phyloP scores from a whole-genome alignment of 768 basidiomycete genomes.

The Clitopilus passeckerianus region DNA sequence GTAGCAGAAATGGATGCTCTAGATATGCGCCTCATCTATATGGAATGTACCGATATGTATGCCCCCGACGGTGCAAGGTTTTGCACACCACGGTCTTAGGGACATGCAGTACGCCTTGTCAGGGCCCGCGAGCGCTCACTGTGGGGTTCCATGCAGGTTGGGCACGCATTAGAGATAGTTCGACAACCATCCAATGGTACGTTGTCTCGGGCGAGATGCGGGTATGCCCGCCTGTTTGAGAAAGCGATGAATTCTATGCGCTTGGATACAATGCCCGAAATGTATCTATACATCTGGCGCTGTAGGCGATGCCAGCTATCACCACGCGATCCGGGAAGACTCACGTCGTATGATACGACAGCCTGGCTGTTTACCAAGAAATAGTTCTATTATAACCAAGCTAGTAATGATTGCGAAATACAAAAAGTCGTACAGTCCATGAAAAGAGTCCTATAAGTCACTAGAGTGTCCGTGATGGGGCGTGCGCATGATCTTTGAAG shows the following conservation, averaged over 20 bases:
- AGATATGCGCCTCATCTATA: neutral
- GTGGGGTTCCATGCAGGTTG: conserved; percentile 25
- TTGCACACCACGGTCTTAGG: neutral
- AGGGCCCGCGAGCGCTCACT: too few relatives aligned
- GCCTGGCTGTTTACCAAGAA: too few relatives aligned
- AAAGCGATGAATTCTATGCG: too few relatives aligned
- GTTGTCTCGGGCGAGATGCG: conserved; percentile 18
- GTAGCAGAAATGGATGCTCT: neutral
- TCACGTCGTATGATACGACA: conserved; percentile 8
- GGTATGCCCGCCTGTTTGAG: conserved; percentile 16
- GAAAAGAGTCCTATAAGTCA: neutral
- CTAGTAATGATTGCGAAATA: neutral
- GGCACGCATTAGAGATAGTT: conserved; percentile 23
- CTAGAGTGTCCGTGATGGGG: neutral
- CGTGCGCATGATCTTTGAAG: neutral
- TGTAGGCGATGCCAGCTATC: conserved; percentile 22
- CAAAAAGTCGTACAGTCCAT: neutral
- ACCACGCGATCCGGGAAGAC: conserved; percentile 13
- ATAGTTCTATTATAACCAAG: neutral
- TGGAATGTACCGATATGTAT: neutral
- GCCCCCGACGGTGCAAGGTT: neutral
- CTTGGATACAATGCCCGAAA: neutral
- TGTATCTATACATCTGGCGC: conserved; percentile 16
- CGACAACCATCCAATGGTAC: conserved; percentile 19
- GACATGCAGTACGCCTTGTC: neutral